Evolutionary conservation across 352 stramenopile species (phyloP), one percentile per base, ranked within the genome.

Genomic region (Phytopythium kandeliae): DNA sequence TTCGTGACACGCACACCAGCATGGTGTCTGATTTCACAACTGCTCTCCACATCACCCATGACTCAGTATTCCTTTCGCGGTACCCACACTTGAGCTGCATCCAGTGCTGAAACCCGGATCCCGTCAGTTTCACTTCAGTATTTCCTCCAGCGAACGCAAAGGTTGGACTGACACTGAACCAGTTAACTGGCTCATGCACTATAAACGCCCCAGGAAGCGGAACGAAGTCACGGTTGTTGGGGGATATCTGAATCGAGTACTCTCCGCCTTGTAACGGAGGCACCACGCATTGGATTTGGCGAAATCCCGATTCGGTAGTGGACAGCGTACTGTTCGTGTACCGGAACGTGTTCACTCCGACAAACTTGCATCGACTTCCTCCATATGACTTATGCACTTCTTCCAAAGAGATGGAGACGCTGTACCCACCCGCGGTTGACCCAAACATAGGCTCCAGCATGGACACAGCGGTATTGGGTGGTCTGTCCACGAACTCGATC

Each of bases 81-180:
- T 72, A 78, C 0, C 52, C 67, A 36, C 71, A 81, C n/a, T 35
- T 42, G 11, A 78, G 48, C 7, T 51, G 48, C 67, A 81, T 76
- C 65, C 62, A 74, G 8, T 46, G 55, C 24, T 76, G 40, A n/a
- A 78, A 81, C 3, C 65, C 62, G 26, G 50, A 53, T 4, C 71
- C 71, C 2, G n/a, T 49, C 19, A 78, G 35, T 4, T 25, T 55
- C 9, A 80, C n/a, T 1, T 54, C 28, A 4, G 58, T 48, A 43
- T 53, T 56, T 10, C 48, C 54, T 10, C 28, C 48, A 35, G 57
- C 50, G 7, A 65, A 36, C 17, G 57, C 56, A 55, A 59, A 64
- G 6, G 37, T 12, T 26, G 69, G 64, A 16, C 50, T 24, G 5
- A 76, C 49, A 12, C 35, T 40, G 17, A 52, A 15, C 16, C 74